Percentiles rank a stretch among this genome's conserved stretches.
These are phyloP conservation scores for Pisolithus tinctorius DNA, from an alignment of 768 basidiomycete species.

Conservation along the genomic window DNA sequence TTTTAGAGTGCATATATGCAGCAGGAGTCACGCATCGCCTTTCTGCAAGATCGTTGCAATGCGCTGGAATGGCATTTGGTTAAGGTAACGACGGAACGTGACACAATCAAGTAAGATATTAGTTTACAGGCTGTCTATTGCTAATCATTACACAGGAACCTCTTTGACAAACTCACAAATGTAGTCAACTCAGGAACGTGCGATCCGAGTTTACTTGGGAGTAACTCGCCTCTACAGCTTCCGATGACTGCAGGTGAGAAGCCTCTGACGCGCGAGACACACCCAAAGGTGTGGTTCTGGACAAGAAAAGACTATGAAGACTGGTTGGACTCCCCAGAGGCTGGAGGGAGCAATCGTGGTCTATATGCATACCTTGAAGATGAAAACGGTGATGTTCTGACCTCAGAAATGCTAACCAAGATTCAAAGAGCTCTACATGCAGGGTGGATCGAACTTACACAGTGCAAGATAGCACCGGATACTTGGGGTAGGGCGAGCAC, in stretches of 20 bases:
- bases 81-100: too few species aligned
- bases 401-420: not conserved
- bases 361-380: not conserved
- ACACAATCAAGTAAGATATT: too few species aligned
- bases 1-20: too few species aligned
- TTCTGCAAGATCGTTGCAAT: not conserved
- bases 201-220: not conserved
- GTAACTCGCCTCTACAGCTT: too few species aligned
- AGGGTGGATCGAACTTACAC: conserved; percentile 4
- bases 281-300: not conserved
- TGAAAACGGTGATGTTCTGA: not conserved
- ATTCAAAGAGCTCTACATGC: too few species aligned
- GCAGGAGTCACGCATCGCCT: not conserved
- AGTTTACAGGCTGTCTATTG: too few species aligned
- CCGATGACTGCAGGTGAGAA: not conserved
- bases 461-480: not conserved
- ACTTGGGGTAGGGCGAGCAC: not conserved
- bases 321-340: too few species aligned
- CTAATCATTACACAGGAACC: too few species aligned
- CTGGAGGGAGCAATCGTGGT: not conserved
- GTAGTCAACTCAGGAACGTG: not conserved
- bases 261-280: not conserved
- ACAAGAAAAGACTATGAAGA: not conserved
- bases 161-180: not conserved
- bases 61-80: not conserved